phyloP scores from a whole-genome alignment of 2,329 filamentous ascomycete species.

The Ceratocystis alfenasii region DNA sequence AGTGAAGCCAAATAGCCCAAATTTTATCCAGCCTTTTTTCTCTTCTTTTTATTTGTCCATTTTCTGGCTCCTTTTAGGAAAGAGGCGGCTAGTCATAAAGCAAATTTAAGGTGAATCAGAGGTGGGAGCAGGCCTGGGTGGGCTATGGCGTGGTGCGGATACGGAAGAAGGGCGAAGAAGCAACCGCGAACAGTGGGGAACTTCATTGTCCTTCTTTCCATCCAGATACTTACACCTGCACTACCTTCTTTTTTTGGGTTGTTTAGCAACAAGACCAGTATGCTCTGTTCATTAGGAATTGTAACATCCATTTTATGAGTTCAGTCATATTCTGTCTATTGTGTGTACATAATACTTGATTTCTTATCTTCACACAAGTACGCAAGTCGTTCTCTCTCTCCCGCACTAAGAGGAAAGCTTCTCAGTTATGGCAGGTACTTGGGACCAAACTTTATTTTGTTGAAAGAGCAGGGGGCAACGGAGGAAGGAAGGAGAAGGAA shows the following conservation, averaged over 20 bases:
- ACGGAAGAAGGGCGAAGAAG: neutral
- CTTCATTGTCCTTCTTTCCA: no score
- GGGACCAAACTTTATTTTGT: constrained; percentile 13
- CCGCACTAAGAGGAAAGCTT: neutral
- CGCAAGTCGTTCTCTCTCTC: neutral
- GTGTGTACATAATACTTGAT: neutral
- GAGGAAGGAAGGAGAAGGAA: neutral
- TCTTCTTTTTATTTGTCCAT: neutral
- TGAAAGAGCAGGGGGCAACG: neutral
- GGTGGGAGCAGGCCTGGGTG: neutral
- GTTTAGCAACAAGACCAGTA: no score
- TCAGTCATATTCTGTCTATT: no score
- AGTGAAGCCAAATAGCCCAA: neutral
- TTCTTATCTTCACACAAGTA: neutral
- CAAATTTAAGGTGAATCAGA: neutral
- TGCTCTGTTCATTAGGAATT: no score
- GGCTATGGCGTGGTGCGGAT: neutral
- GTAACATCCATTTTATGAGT: no score
- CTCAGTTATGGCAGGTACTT: constrained; percentile 3
- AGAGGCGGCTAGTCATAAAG: neutral
- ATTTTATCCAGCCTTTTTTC: neutral
- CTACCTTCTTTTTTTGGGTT: no score
- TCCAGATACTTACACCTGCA: no score
- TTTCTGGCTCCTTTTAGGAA: neutral
- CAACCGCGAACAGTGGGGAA: neutral